Percentiles rank a stretch among this genome's conserved stretches.
phyloP scores from a whole-genome alignment of 352 stramenopile species.

The Phytophthora macrochlamydospora region DNA sequence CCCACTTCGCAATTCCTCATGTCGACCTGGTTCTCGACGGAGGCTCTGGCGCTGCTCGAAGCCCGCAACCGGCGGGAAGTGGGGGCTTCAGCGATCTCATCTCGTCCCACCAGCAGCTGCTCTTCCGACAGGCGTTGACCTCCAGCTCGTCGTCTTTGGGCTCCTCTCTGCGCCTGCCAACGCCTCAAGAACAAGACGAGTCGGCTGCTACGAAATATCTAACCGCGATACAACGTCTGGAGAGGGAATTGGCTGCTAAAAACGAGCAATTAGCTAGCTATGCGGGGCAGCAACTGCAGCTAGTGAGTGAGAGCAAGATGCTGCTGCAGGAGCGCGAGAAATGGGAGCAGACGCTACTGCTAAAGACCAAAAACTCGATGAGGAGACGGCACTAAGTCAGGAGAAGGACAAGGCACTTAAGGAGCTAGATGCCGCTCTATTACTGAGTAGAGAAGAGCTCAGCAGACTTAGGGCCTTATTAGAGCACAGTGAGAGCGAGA shows the following conservation, averaged over 20 bases:
- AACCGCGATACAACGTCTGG: conserved; percentile 65
- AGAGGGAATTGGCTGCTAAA: conserved; percentile 71
- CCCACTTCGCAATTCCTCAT: not conserved
- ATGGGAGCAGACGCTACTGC: conserved; percentile 57
- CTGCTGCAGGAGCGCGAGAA: conserved; percentile 66
- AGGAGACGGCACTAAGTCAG: conserved; percentile 64
- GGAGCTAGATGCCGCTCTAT: conserved; percentile 60
- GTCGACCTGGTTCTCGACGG: conserved; percentile 35
- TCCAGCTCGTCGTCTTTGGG: conserved; percentile 22
- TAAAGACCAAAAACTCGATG: conserved; percentile 64
- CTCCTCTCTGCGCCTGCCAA: conserved; percentile 15
- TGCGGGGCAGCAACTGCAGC: conserved; percentile 60
- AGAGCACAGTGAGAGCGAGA: conserved; percentile 55
- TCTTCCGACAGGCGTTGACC: conserved; percentile 43
- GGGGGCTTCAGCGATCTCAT: conserved; percentile 65
- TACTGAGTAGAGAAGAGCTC: conserved; percentile 61
- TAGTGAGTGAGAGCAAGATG: conserved; percentile 79
- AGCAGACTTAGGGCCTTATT: conserved; percentile 56
- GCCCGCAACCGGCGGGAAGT: conserved; percentile 69
- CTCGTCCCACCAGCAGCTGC: conserved; percentile 70
- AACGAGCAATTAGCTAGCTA: conserved; percentile 63
- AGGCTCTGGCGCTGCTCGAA: conserved; percentile 61
- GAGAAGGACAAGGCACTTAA: conserved; percentile 76
- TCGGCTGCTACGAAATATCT: conserved; percentile 54
- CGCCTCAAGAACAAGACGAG: conserved; percentile 31